Evolutionary conservation across 2,329 filamentous ascomycete species (phyloP), one percentile per base, ranked within the genome.

Genomic region (Pestalotiopsis sp.): DNA sequence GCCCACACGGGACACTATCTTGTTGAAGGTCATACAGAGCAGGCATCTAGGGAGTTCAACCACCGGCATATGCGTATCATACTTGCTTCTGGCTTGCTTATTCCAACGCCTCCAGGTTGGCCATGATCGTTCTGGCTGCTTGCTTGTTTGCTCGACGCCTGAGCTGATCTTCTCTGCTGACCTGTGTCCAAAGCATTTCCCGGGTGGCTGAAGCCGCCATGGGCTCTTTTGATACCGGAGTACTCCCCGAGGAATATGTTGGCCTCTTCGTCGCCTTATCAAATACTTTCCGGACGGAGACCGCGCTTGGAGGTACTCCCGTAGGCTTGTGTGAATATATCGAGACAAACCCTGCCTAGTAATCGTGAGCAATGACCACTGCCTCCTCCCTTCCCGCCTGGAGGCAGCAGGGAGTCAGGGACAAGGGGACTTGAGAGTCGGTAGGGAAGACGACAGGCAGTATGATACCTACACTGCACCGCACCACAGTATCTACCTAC

Each of bases 21-120:
- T 52, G 31, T 68, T 70, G 72, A 70, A 70, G 70, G 70, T 68
- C 70, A 72, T 75, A 76, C 71, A 71, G 40, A 67, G 66, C 68
- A 70, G 70, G 70, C 71, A 72, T 74, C 64, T 64, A 25, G n/a
- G n/a, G 70, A 57, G 41, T 66, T 74, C 76, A 73, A 71, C 71
- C 71, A 74, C 73, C 66, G 67, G 70, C 72, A 79, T 79, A 81
- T 82, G 79, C 80, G 78, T 76, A 82, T 78, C 80, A 82, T 81
- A 81, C 78, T 78, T 82, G 80, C 79, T 78, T 81, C 76, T 68
- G 67, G 31, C 66, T 52, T 67, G 68, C 61, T 62, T 58, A 3
- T 27, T 13, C 36, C 61, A 76, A 59, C 27, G 57, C 57, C n/a
- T 59, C 23, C 57, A 36, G 45, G 7, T 23, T 14, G 36, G 36